A percentile compares a stretch with the other conserved stretches of the same genome.
These are phyloP conservation scores for Aspergillus fructus DNA, from an alignment of 2,329 filamentous ascomycete species.

Conservation along the genomic window DNA sequence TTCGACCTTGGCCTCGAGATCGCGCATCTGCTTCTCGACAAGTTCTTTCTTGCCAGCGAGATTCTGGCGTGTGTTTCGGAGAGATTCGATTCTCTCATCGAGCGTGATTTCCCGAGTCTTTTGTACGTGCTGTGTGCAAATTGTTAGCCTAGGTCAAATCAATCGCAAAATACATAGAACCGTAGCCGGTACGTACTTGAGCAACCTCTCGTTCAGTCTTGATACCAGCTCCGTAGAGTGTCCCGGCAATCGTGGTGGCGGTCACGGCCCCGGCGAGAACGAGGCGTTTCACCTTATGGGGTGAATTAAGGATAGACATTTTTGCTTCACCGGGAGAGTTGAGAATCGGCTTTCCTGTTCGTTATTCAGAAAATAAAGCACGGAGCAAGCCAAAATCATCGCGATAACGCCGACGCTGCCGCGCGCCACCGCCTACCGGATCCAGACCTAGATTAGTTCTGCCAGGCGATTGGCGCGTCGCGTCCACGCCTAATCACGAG, in stretches of 20 bases:
- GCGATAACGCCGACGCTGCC: conserved; percentile 9
- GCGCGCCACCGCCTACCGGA: conserved; percentile 25
- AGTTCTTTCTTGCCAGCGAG: conserved; percentile 53
- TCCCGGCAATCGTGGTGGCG: conserved; percentile 57
- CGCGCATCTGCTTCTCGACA: conserved; percentile 58
- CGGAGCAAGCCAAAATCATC: background rate
- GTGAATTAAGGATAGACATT: conserved; percentile 25
- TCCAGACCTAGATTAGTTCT: conserved; percentile 19
- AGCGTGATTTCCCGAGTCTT: conserved; percentile 51
- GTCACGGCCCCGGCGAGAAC: conserved; percentile 57
- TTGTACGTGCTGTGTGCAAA: conserved; percentile 40
- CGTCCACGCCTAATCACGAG: conserved; percentile 14
- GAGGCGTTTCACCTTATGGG: conserved; percentile 47
- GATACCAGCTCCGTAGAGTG: conserved; percentile 60
- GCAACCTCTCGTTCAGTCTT: conserved; percentile 54
- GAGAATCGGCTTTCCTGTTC: background rate
- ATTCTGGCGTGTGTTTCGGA: conserved; percentile 52
- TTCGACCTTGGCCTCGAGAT: conserved; percentile 45
- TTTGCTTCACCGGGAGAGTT: conserved; percentile 2
- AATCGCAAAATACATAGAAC: too few species aligned
- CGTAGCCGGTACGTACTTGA: conserved; percentile 42
- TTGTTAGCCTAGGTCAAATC: background rate
- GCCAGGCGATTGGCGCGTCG: conserved; percentile 27
- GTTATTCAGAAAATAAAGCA: background rate
- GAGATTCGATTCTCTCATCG: conserved; percentile 55